phyloP scores from a whole-genome alignment of 1,139 yeast genomes.

The Cylindricascospora bacillispora region DNA sequence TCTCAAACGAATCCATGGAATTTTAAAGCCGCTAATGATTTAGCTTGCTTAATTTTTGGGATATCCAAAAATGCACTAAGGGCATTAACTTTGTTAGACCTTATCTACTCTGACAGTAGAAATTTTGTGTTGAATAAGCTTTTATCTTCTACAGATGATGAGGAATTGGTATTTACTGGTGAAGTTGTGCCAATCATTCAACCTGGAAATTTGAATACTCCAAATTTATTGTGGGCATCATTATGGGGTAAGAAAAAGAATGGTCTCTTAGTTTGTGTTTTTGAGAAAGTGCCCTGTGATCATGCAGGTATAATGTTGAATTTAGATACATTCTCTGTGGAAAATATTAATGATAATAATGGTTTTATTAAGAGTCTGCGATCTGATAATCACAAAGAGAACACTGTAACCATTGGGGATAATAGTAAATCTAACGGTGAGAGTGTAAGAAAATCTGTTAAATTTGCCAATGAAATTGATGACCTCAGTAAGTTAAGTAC shows the following conservation, averaged over 20 bases:
- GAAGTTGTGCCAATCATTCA: constrained; percentile 38
- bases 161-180: constrained; percentile 42
- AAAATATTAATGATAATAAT: constrained; percentile 8
- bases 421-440: neutral
- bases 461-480: constrained; percentile 20
- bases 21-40: constrained; percentile 74
- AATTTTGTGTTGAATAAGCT: constrained; percentile 50
- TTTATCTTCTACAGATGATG: constrained; percentile 26
- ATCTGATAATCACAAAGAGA: neutral
- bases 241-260: constrained; percentile 78
- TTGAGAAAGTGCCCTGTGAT: constrained; percentile 80
- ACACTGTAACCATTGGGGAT: neutral
- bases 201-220: constrained; percentile 29
- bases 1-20: constrained; percentile 66
- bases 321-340: constrained; percentile 15
- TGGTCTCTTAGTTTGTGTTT: constrained; percentile 63
- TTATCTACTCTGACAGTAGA: constrained; percentile 64
- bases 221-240: constrained; percentile 60
- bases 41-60: constrained; percentile 82
- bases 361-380: constrained; percentile 1
- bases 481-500: constrained; percentile 17
- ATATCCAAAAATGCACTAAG: constrained; percentile 53
- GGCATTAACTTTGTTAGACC: constrained; percentile 55
- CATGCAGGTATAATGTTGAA: constrained; percentile 48
- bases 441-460: constrained; percentile 21